A percentile compares a stretch with the other conserved stretches of the same genome.
These are phyloP conservation scores for Gymnopilus junonius DNA, from an alignment of 768 basidiomycete genomes.

Conservation along the genomic window DNA sequence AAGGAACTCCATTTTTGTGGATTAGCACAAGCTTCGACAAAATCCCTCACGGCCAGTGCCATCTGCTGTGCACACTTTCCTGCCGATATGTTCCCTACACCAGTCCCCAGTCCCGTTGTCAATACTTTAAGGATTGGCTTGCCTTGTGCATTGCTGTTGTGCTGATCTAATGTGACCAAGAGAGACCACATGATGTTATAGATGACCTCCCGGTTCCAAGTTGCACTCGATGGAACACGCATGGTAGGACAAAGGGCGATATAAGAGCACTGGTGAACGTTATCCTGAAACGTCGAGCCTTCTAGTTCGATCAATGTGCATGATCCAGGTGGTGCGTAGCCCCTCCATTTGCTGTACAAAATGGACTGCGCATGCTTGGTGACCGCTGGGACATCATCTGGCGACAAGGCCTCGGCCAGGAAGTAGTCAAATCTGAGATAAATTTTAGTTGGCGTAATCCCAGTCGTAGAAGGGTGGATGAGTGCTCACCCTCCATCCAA, in stretches of 20 bases:
- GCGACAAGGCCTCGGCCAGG: conserved; percentile 17
- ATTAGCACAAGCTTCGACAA: conserved; percentile 15
- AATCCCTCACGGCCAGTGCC: conserved; percentile 22
- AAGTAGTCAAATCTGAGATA: conserved; percentile 21
- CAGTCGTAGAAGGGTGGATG: background rate
- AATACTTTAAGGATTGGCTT: conserved; percentile 16
- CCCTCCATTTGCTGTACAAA: conserved; percentile 27
- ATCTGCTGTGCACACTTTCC: conserved; percentile 22
- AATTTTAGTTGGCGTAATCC: background rate
- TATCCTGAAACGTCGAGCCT: conserved; percentile 15
- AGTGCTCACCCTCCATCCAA: conserved; percentile 23
- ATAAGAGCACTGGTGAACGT: conserved; percentile 21
- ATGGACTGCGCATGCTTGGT: conserved; percentile 20
- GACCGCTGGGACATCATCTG: conserved; percentile 8
- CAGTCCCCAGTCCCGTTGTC: conserved; percentile 23
- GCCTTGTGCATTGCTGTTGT: conserved; percentile 7
- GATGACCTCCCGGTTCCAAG: conserved; percentile 30
- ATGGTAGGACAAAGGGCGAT: conserved; percentile 33
- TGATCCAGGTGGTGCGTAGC: conserved; percentile 31
- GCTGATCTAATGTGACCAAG: conserved; percentile 14
- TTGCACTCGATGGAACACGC: conserved; percentile 29
- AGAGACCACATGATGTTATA: conserved; percentile 34
- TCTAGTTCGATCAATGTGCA: conserved; percentile 29
- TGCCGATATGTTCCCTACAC: conserved; percentile 15
- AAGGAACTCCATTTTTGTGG: conserved; percentile 18